These are phyloP conservation scores for Microascus cirrosus DNA, from an alignment of 2,329 filamentous ascomycete species.

Conservation along the genomic window DNA sequence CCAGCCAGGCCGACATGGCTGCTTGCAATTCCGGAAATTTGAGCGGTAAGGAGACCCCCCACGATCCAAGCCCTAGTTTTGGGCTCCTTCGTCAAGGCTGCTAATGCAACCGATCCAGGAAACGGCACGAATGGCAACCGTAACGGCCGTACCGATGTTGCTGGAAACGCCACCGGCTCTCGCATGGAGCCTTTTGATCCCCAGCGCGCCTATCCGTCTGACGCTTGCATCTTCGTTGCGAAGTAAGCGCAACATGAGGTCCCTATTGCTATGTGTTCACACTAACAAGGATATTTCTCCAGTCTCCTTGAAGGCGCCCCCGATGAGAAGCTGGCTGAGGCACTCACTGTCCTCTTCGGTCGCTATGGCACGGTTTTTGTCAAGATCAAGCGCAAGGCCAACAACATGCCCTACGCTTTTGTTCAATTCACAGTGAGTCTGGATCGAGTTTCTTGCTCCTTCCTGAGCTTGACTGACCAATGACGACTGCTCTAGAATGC, in stretches of 20 bases:
- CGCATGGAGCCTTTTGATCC: constrained; percentile 25
- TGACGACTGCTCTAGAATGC: not conserved
- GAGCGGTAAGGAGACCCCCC: not conserved
- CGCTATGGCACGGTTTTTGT: constrained; percentile 46
- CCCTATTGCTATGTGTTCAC: not conserved
- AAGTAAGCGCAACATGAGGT: constrained; percentile 38
- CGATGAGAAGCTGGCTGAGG: constrained; percentile 38
- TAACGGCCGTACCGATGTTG: not conserved
- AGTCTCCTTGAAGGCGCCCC: constrained; percentile 40
- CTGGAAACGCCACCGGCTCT: not conserved
- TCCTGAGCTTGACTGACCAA: not conserved
- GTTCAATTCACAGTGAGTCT: constrained; percentile 48
- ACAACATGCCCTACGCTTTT: constrained; percentile 53
- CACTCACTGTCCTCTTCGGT: constrained; percentile 40
- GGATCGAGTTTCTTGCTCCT: not conserved
- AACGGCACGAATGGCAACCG: not conserved
- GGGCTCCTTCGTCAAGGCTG: not conserved
- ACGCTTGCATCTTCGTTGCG: constrained; percentile 52
- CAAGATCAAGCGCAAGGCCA: constrained; percentile 45
- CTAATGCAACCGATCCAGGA: not conserved
- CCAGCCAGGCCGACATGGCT: not conserved
- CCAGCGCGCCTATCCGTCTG: constrained; percentile 39
- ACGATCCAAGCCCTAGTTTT: no score
- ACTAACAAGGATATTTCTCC: not conserved
- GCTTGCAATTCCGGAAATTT: not conserved